Conservation (phyloP, 768 basidiomycete species). For the Boletus rufocinnamomeus region DNA sequence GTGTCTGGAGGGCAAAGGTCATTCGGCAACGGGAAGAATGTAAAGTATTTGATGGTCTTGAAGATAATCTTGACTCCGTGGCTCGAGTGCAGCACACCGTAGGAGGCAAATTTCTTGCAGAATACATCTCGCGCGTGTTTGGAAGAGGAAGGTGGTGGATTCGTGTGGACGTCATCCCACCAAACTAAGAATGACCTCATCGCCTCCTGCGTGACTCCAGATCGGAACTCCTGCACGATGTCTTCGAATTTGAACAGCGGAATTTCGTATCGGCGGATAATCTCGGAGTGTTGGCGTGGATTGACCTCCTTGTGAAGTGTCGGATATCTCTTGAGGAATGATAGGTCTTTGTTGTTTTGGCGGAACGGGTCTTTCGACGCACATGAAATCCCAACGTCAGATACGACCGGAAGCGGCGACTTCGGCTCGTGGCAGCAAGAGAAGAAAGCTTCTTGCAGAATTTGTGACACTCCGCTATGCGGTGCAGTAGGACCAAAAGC, state of each 20-base stretch:
- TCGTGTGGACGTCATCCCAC: constrained; percentile 11
- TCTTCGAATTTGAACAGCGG: constrained; percentile 6
- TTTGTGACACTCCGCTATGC: constrained; percentile 33
- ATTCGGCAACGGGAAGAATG: constrained; percentile 62
- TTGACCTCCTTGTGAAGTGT: constrained; percentile 7
- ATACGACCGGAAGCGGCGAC: constrained; percentile 19
- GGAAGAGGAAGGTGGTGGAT: not conserved
- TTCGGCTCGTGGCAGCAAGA: constrained; percentile 3
- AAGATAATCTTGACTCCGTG: constrained; percentile 38
- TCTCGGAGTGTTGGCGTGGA: constrained; percentile 4
- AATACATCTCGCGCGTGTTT: constrained; percentile 3
- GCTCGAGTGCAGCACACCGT: constrained; percentile 1
- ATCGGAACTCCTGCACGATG: constrained; percentile 15
- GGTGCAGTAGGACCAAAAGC: constrained; percentile 43
- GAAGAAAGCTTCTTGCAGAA: constrained; percentile 20
- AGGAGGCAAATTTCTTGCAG: constrained; percentile 51
- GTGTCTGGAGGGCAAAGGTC: constrained; percentile 76
- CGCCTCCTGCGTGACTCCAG: constrained; percentile 8
- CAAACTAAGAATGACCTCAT: constrained; percentile 17
- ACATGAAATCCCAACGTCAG: constrained; percentile 7
- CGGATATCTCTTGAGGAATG: constrained; percentile 9
- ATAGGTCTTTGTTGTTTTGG: constrained; percentile 1
- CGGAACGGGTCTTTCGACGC: constrained; percentile 7
- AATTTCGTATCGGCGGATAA: constrained; percentile 13
- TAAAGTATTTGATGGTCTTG: constrained; percentile 57